Evolutionary conservation across 805 yeast genomes (phyloP), one percentile per base, ranked within the genome.

Genomic region (Zygosaccharomyces gambellarensis): DNA sequence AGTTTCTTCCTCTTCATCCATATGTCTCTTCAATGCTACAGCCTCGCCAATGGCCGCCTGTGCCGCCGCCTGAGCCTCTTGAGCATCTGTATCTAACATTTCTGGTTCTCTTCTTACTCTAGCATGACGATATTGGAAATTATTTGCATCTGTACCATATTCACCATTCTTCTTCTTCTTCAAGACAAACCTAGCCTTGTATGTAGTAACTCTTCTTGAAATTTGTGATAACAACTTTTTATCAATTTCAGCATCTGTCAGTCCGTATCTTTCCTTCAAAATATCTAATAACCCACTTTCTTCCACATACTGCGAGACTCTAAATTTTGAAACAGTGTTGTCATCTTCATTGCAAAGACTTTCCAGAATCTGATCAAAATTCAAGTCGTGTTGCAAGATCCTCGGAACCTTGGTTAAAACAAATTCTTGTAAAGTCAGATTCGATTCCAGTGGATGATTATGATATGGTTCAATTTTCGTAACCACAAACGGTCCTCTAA

Each of bases 381-480:
- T 64, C 45, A 67, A 53, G 50, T 67, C 71, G 45, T 59, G 55
- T 46, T 64, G 69, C 32, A 67, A 46, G 34, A 67, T 65, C 32
- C 60, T 59, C 11, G 69, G 68, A 14, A 65, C 62, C 48, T 67
- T 67, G 5, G 67, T 64, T 44, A 65, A 50, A 3, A 67, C 68
- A 40, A 64, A 67, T 47, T 60, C 63, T 27, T 61, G 60, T 32
- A 67, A 45, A 0, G 64, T 41, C 40, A 67, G 48, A 50, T 67
- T 67, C 25, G 64, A 56, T 41, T 64, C 68, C 38, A 65, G 47
- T 7, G 71, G 64, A 45, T 67, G 71, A 46, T 62, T 63, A 51
- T 67, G 71, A 36, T 64, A 64, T 5, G 69, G 69, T 27, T 64
- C 66, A 27, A 65, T 64, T 47, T 65, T 65, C 3, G 69, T 67